phyloP scores from a whole-genome alignment of 140 eudicot species.

The Anethum foeniculum region DNA sequence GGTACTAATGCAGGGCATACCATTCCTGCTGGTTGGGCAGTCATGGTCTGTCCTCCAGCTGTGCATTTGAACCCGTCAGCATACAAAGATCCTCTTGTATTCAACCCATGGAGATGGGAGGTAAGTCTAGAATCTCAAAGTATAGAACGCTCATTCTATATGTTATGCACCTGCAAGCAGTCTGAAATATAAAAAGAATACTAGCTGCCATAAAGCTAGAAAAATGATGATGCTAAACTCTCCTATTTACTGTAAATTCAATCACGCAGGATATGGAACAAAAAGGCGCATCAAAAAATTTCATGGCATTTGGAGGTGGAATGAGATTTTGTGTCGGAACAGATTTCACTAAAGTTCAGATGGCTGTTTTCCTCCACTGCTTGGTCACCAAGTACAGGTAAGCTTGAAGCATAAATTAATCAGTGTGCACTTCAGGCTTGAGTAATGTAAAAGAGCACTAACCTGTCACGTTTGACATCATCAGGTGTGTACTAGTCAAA shows the following conservation, averaged over 20 bases:
- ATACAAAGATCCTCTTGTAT: conserved; percentile 66
- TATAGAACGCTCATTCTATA: neutral
- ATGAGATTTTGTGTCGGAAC: conserved; percentile 98
- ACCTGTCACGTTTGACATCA: conserved; percentile 21
- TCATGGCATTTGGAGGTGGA: conserved; percentile 99
- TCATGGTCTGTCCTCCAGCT: conserved; percentile 96
- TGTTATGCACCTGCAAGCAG: neutral
- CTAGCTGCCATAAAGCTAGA: neutral
- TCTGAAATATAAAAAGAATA: neutral
- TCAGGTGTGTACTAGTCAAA: conserved; percentile 52
- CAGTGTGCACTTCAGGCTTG: neutral
- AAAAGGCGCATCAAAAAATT: conserved; percentile 69
- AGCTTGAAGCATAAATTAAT: neutral
- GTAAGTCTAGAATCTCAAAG: conserved; percentile 19
- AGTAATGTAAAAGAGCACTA: conserved; percentile 3
- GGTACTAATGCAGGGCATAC: conserved; percentile 55
- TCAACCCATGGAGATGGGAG: conserved; percentile 97
- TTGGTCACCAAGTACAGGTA: conserved; percentile 87
- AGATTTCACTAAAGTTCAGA: conserved; percentile 80
- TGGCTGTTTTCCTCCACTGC: conserved; percentile 86
- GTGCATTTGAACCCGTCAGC: conserved; percentile 61
- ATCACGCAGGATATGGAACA: conserved; percentile 53
- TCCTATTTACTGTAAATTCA: neutral
- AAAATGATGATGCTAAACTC: neutral
- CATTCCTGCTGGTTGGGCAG: conserved; percentile 95